These are phyloP conservation scores for Eustoma russellianum DNA, from an alignment of 257 asterid species.

Conservation along the genomic window DNA sequence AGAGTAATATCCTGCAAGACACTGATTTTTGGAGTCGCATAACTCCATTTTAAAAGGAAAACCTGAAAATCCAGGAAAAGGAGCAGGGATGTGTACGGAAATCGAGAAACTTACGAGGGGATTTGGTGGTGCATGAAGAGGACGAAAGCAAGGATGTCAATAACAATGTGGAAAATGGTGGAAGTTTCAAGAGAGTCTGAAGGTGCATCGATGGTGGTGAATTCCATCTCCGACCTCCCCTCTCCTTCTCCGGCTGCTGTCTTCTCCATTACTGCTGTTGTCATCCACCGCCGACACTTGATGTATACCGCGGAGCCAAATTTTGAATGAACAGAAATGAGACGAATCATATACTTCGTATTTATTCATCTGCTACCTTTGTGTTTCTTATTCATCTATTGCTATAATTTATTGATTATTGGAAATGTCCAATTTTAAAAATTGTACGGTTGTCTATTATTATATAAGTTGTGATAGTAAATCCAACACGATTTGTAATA, in stretches of 20 bases:
- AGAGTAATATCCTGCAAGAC: slow-evolving; percentile 64
- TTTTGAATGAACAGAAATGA: too few relatives aligned
- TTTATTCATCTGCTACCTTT: too few relatives aligned
- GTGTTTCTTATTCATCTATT: too few relatives aligned
- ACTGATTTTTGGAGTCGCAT: slow-evolving; percentile 21
- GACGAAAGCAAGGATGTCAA: slow-evolving; percentile 60
- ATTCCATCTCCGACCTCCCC: slow-evolving; percentile 51
- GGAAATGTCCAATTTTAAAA: too few relatives aligned
- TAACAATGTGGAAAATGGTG: slow-evolving; percentile 59
- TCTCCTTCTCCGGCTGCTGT: slow-evolving; percentile 38
- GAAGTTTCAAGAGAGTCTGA: slow-evolving; percentile 47
- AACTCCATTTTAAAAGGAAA: not conserved
- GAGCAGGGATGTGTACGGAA: not conserved
- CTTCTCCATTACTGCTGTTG: not conserved
- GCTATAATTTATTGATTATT: too few relatives aligned
- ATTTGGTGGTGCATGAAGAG: slow-evolving; percentile 96
- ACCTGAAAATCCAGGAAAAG: not conserved
- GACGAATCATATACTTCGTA: too few relatives aligned
- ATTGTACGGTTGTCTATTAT: too few relatives aligned
- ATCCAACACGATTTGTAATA: too few relatives aligned
- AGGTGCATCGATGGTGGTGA: slow-evolving; percentile 33
- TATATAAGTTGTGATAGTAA: too few relatives aligned
- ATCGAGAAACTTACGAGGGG: slow-evolving; percentile 53
- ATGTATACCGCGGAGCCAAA: too few relatives aligned
- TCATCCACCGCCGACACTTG: too few relatives aligned